Conservation (phyloP, 768 basidiomycete genomes). For the Serpula lacrymans region DNA sequence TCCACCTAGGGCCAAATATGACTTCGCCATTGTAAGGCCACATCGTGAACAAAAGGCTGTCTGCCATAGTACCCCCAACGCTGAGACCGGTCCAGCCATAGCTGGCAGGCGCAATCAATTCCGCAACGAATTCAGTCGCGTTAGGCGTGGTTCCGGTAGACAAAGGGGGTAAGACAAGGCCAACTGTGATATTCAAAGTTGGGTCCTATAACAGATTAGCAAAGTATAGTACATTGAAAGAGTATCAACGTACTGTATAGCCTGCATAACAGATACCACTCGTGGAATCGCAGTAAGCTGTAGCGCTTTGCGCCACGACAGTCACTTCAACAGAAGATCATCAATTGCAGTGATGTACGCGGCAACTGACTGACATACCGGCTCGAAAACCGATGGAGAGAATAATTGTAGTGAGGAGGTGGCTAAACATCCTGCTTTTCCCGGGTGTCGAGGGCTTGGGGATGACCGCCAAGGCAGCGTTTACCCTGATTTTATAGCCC, state of each 20-base stretch:
- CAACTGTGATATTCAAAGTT: slow-evolving; percentile 3
- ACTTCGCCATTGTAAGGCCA: slow-evolving; percentile 20
- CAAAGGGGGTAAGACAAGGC: slow-evolving; percentile 7
- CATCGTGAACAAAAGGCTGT: slow-evolving; percentile 24
- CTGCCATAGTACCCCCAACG: slow-evolving; percentile 23
- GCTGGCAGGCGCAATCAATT: slow-evolving; percentile 19
- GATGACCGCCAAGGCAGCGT: too few relatives aligned
- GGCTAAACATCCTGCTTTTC: not conserved
- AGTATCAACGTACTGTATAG: slow-evolving; percentile 1
- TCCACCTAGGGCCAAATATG: slow-evolving; percentile 23
- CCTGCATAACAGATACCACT: slow-evolving; percentile 3
- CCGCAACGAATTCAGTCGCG: slow-evolving; percentile 22
- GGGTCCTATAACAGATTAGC: slow-evolving; percentile 1
- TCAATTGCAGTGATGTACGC: too few relatives aligned
- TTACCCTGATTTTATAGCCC: too few relatives aligned
- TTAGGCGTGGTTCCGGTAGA: slow-evolving; percentile 5
- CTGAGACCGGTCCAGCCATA: slow-evolving; percentile 26
- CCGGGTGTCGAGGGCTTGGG: too few relatives aligned
- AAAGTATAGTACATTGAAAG: not conserved
- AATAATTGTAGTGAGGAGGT: not conserved
- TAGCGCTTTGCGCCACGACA: not conserved
- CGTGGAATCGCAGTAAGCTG: slow-evolving; percentile 3
- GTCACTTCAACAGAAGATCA: not conserved
- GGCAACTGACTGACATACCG: not conserved
- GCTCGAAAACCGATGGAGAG: not conserved